Percentiles rank a stretch among this genome's conserved stretches.
Conservation (phyloP, 345 rosid species). For the Euphorbia pulcherrima region DNA sequence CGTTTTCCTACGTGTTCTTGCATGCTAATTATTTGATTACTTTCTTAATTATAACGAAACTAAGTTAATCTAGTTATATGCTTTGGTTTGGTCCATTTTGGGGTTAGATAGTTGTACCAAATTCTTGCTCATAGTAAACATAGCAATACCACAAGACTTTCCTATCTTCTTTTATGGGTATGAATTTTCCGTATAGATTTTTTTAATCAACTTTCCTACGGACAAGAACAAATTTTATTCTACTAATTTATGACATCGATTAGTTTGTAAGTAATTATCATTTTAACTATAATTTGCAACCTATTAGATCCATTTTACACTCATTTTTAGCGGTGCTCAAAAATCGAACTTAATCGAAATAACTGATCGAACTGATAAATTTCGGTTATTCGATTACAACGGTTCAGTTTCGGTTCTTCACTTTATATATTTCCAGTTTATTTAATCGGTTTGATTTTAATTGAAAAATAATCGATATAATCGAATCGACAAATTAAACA, state of each 20-base stretch:
- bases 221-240: not conserved
- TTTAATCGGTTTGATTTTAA: no score
- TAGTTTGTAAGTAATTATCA: no score
- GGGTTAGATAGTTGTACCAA: not conserved
- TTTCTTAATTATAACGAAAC: constrained; percentile 5
- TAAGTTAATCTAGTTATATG: constrained; percentile 7
- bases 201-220: not conserved
- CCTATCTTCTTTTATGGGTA: not conserved
- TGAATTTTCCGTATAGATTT: not conserved
- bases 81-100: constrained; percentile 10
- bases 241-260: not conserved
- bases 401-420: no score
- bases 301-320: not conserved
- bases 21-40: not conserved
- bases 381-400: no score
- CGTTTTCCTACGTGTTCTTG: not conserved
- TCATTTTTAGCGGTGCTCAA: no score
- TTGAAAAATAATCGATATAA: no score
- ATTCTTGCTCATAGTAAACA: not conserved
- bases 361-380: no score
- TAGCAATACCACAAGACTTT: not conserved
- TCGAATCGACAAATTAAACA: no score
- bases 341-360: no score
- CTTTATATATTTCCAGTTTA: no score
- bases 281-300: not conserved